Percentiles rank a stretch among this genome's conserved stretches.
These are phyloP conservation scores for Coemansia nantahalensis DNA, from an alignment of 192 early-diverging fungal species.

Conservation along the genomic window DNA sequence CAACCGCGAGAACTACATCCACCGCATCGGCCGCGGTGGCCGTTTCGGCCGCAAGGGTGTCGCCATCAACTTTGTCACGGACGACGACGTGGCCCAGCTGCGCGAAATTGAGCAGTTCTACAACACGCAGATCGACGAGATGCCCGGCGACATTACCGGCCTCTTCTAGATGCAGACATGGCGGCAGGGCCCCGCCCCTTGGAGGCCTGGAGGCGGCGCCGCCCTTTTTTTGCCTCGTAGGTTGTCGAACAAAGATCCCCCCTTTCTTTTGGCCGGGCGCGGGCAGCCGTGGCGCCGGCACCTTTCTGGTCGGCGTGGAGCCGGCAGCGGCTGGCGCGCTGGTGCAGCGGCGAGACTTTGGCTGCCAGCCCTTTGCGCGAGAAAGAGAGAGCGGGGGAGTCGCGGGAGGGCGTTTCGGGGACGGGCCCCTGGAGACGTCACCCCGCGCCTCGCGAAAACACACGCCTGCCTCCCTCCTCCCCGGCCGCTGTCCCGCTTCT, in stretches of 20 bases:
- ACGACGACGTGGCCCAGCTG: constrained; percentile 90
- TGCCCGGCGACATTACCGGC: constrained; percentile 97
- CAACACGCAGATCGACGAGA: constrained; percentile 99
- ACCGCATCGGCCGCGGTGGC: constrained; percentile 99
- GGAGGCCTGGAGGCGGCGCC: too few species aligned
- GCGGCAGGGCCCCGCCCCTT: background rate
- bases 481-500: too few species aligned
- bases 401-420: too few species aligned
- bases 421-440: background rate
- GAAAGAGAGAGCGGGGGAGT: too few species aligned
- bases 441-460: background rate
- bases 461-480: background rate
- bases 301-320: too few species aligned
- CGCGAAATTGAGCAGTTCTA: constrained; percentile 93
- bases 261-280: too few species aligned
- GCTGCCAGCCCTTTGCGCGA: too few species aligned
- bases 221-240: too few species aligned
- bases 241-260: too few species aligned
- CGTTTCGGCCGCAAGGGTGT: constrained; percentile 99
- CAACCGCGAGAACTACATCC: constrained; percentile 99
- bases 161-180: constrained; percentile 56
- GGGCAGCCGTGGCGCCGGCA: too few species aligned
- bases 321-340: too few species aligned
- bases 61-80: constrained; percentile 98
- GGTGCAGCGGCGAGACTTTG: too few species aligned